Conservation (phyloP, 495 filamentous ascomycete species). For the Neurospora africana region DNA sequence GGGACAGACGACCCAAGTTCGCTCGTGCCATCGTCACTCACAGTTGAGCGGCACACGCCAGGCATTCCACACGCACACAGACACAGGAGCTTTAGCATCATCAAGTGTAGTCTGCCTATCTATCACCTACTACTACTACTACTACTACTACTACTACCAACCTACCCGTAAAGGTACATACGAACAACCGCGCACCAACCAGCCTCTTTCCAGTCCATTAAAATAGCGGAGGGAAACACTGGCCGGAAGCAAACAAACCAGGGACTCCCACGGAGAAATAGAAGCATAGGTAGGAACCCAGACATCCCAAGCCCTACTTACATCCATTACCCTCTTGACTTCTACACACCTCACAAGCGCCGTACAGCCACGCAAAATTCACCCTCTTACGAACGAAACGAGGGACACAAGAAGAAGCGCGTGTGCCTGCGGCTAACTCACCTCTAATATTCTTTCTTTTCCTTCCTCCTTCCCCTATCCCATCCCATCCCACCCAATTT, state of each 20-base stretch:
- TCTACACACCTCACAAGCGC: neutral
- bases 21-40: neutral
- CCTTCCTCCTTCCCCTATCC: neutral
- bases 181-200: neutral
- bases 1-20: neutral
- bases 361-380: neutral
- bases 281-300: neutral
- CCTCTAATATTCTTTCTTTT: neutral
- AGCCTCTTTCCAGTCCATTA: neutral
- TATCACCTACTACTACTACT: neutral
- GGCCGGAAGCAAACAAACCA: neutral
- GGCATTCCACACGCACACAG: neutral
- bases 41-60: neutral
- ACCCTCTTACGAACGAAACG: neutral
- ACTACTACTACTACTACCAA: neutral
- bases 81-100: neutral
- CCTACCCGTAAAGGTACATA: neutral
- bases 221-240: neutral
- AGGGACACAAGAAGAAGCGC: neutral
- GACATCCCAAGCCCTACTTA: neutral
- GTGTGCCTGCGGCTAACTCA: neutral
- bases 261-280: neutral
- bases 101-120: neutral
- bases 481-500: neutral
- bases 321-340: neutral